These are phyloP conservation scores for Aspergillus sp. DNA, from an alignment of 2,329 filamentous ascomycete species.

Conservation along the genomic window DNA sequence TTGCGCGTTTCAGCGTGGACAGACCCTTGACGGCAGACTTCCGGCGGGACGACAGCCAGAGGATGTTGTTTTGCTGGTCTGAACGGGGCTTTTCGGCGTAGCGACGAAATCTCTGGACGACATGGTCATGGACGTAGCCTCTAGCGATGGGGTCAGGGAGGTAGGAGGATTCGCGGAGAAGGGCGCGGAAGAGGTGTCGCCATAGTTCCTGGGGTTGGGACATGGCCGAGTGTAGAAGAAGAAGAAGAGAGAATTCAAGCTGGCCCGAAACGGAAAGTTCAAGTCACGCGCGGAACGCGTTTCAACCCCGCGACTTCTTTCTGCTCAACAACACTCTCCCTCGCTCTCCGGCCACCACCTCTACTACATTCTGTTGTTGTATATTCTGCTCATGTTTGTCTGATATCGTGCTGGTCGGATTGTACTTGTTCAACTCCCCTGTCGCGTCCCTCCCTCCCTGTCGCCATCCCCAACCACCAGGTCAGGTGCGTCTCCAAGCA, in stretches of 20 bases:
- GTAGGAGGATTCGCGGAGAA: constrained; percentile 52
- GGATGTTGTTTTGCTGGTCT: constrained; percentile 9
- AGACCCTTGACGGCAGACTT: constrained; percentile 29
- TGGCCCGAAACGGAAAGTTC: constrained; percentile 11
- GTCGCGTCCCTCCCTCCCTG: no score
- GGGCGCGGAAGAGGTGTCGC: constrained; percentile 44
- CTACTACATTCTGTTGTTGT: no score
- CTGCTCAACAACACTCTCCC: no score
- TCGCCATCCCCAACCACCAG: no score
- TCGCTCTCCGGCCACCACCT: no score
- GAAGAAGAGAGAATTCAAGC: constrained; percentile 4
- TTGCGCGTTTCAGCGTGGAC: constrained; percentile 42
- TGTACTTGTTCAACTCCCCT: no score
- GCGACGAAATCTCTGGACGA: constrained; percentile 41
- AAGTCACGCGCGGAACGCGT: constrained; percentile 12
- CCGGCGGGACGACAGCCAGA: constrained; percentile 13
- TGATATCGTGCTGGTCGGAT: no score
- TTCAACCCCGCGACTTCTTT: constrained; percentile 18
- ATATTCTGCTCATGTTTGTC: no score
- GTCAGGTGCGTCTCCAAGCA: no score
- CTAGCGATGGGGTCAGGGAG: constrained; percentile 50
- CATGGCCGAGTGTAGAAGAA: no score
- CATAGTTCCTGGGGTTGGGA: constrained; percentile 22
- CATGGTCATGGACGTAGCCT: constrained; percentile 40
- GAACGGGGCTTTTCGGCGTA: constrained; percentile 19